Conservation (phyloP, 257 asterid genomes). For the Solanum infundibuliforme region DNA sequence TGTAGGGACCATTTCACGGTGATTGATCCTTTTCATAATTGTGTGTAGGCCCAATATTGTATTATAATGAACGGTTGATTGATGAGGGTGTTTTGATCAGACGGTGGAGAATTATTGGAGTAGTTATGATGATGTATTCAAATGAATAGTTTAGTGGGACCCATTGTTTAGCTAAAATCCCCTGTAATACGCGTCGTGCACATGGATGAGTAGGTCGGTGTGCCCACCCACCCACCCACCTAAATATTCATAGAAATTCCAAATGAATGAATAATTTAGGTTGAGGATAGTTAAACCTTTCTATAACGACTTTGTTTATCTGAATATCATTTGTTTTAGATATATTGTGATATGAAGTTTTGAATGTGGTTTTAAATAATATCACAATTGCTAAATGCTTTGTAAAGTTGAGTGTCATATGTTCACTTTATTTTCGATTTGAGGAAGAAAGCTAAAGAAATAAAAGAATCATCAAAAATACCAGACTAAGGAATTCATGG, state of each 20-base stretch:
- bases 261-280: not conserved
- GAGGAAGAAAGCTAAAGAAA: not conserved
- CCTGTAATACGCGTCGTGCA: not conserved
- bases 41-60: not conserved
- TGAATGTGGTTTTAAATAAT: too few species aligned
- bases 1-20: not conserved
- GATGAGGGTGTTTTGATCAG: not conserved
- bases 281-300: not conserved
- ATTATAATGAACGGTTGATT: not conserved
- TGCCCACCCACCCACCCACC: not conserved
- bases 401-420: not conserved
- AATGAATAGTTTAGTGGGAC: not conserved
- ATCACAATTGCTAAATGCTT: not conserved
- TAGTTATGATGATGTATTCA: not conserved
- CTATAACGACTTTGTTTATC: not conserved
- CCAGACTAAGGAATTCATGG: fast-evolving
- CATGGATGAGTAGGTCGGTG: not conserved
- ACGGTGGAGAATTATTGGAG: not conserved
- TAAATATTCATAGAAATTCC: not conserved
- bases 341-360: not conserved
- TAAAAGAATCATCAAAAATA: not conserved
- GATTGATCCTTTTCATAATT: not conserved
- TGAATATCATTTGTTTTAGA: not conserved
- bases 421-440: not conserved
- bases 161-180: not conserved